Base-by-base conservation (phyloP, 2,329 filamentous ascomycete genomes). In the Colletotrichum higginsianum region DNA sequence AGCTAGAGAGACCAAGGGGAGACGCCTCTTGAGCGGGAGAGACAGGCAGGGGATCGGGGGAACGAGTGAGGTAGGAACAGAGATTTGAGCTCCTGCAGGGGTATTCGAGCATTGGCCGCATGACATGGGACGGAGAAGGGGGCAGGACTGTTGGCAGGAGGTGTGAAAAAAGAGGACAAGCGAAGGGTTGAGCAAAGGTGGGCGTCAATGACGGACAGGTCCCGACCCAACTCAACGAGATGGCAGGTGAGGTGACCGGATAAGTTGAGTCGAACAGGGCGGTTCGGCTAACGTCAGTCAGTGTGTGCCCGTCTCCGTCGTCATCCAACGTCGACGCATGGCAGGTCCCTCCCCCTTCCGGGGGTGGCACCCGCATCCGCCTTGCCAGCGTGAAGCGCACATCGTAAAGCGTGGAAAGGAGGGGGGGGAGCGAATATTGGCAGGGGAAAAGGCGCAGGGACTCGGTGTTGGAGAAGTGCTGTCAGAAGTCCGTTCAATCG, bases 251-350 rank as follows among this genome's bases (percentile, higher is more conserved):
- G 52, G 63, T 35, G 50, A 61, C 55, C 30, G 30, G 30, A 9
- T 15, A 62, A 71, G 56, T 67, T 63, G 68, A 63, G 68, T 71
- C 64, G 58, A 71, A 71, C 68, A 57, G 52, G n/a, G 58, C 46
- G 40, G 64, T 35, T 49, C 47, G 50, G 64, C 15, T 18, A 44
- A 55, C 49, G 61, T 55, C 58, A 67, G 68, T 35, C 30, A 35
- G 30, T 35, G 30, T 63, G 53, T 53, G 61, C 11, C 38, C 55
- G 61, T 60, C 40, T 13, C 35, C 7, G 2, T 11, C 52, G 23
- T 40, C 52, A 18, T 38, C 52, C 52, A 38, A 40, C 11, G 9
- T 56, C 18, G n/a, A 38, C 9, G 18, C 46, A 21, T 12, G 46
- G 46, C 46, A 21, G 16, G 42, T 44, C 7, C 30, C 30, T 35